Evolutionary conservation across 2,329 filamentous ascomycete genomes (phyloP).

Genomic region (Alternaria sp.): DNA sequence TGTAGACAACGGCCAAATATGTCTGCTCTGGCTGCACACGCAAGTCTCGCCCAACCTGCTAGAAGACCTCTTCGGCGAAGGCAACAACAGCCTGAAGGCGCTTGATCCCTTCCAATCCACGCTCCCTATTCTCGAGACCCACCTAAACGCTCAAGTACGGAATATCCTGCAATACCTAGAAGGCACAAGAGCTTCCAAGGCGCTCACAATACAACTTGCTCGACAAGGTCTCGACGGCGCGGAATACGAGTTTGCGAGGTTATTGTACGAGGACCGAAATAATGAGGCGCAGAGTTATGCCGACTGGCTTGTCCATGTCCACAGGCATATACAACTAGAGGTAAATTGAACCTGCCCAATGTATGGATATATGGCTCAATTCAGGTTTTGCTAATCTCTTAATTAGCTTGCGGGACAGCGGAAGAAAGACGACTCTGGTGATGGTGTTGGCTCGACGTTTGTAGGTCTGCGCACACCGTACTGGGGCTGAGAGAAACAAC

Average conservation of each 20-base stretch:
- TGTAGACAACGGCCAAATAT: conserved; percentile 92
- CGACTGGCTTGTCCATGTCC: conserved; percentile 96
- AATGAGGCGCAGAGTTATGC: conserved; percentile 98
- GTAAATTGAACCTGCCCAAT: conserved; percentile 42
- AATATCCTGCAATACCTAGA: conserved; percentile 91
- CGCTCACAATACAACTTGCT: conserved; percentile 86
- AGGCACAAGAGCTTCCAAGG: conserved; percentile 82
- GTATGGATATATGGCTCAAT: too few relatives aligned
- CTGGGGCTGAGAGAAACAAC: conserved; percentile 43
- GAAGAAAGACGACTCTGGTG: conserved; percentile 69
- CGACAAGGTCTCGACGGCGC: conserved; percentile 92
- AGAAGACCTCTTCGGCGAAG: conserved; percentile 86
- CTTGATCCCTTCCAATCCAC: conserved; percentile 83
- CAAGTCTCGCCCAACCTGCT: conserved; percentile 93
- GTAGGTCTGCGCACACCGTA: conserved; percentile 53
- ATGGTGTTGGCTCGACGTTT: conserved; percentile 47
- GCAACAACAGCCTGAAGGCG: conserved; percentile 72
- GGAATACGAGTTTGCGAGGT: conserved; percentile 93
- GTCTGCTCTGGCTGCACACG: conserved; percentile 89
- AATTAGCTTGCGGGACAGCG: conserved; percentile 68
- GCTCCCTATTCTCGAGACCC: conserved; percentile 85
- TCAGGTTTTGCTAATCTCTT: conserved; percentile 19
- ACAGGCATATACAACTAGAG: conserved; percentile 91
- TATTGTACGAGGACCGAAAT: conserved; percentile 93
- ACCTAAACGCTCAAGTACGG: conserved; percentile 91